A percentile compares a stretch with the other conserved stretches of the same genome.
phyloP scores from a whole-genome alignment of 1,284 basidiomycete species.

The Pascua sp. region DNA sequence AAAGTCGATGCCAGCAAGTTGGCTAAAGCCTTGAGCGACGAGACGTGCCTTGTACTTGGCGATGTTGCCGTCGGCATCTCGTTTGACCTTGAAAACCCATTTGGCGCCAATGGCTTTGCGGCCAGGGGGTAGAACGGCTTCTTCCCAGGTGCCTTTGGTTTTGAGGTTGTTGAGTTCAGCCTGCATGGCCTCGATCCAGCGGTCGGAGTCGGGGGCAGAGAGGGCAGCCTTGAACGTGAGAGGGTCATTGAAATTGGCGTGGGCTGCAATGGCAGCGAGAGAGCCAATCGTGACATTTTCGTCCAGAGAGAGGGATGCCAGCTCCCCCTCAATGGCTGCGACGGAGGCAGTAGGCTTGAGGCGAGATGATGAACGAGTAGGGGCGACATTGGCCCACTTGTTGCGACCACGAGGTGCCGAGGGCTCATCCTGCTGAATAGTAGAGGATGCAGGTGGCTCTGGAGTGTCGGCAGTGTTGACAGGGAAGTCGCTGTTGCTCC shows the following conservation, averaged over 20 bases:
- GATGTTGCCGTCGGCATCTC: conserved; percentile 39
- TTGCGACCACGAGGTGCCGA: too few relatives aligned
- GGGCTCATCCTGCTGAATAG: too few relatives aligned
- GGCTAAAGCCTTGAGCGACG: conserved; percentile 53
- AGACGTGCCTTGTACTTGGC: conserved; percentile 48
- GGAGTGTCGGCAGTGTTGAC: too few relatives aligned
- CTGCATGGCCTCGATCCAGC: neutral
- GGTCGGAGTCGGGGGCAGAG: neutral
- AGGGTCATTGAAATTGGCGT: neutral
- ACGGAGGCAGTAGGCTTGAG: too few relatives aligned
- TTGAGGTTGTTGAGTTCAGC: conserved; percentile 1
- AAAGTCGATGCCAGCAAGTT: conserved; percentile 51
- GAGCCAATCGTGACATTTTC: too few relatives aligned
- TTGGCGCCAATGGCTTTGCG: neutral
- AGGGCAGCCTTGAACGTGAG: neutral
- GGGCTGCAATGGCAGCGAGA: neutral
- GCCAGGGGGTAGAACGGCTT: neutral
- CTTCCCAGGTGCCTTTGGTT: neutral
- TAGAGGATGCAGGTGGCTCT: too few relatives aligned
- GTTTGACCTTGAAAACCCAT: conserved; percentile 44
- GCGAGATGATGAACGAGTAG: too few relatives aligned
- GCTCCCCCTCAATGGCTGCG: too few relatives aligned
- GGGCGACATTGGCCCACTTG: too few relatives aligned
- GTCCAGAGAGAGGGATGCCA: too few relatives aligned
- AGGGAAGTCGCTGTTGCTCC: too few relatives aligned